phyloP scores from a whole-genome alignment of 768 basidiomycete species.

The Lactarius psammicola region DNA sequence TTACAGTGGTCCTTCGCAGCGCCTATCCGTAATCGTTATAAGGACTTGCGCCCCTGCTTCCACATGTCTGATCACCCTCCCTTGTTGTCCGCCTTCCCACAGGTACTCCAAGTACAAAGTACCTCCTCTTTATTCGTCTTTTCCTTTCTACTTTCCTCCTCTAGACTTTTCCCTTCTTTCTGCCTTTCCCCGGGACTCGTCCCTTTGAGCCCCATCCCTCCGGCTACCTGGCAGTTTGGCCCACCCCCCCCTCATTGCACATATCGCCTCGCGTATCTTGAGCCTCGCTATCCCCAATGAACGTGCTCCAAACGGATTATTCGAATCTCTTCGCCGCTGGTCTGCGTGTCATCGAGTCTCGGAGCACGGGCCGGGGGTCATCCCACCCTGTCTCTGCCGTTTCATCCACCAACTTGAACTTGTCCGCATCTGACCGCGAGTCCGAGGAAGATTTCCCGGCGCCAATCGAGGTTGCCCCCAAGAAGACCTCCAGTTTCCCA shows the following conservation, averaged over 20 bases:
- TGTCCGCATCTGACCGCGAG: background rate
- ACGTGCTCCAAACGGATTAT: slow-evolving; percentile 23
- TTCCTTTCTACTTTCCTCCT: slow-evolving; percentile 21
- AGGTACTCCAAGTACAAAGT: slow-evolving; percentile 20
- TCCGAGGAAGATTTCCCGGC: background rate
- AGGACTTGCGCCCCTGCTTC: background rate
- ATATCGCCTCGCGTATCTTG: background rate
- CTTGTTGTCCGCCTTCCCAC: slow-evolving; percentile 11
- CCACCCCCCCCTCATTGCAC: background rate
- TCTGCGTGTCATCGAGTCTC: slow-evolving; percentile 24
- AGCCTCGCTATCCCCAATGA: background rate
- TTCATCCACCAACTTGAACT: background rate
- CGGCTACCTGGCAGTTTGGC: slow-evolving; percentile 1
- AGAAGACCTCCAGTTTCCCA: slow-evolving; percentile 16
- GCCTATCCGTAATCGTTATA: slow-evolving; percentile 26
- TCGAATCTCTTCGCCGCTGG: slow-evolving; percentile 28
- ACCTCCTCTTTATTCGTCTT: slow-evolving; percentile 14
- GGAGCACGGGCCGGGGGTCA: slow-evolving; percentile 5
- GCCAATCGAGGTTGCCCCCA: background rate
- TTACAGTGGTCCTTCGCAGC: slow-evolving; percentile 3
- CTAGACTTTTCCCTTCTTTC: background rate
- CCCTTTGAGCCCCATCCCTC: background rate
- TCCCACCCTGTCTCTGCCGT: background rate
- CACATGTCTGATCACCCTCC: background rate
- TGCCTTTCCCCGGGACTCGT: slow-evolving; percentile 9